Evolutionary conservation across 169 alveolate genomes (phyloP).

Genomic region (Miamiensis avidus): DNA sequence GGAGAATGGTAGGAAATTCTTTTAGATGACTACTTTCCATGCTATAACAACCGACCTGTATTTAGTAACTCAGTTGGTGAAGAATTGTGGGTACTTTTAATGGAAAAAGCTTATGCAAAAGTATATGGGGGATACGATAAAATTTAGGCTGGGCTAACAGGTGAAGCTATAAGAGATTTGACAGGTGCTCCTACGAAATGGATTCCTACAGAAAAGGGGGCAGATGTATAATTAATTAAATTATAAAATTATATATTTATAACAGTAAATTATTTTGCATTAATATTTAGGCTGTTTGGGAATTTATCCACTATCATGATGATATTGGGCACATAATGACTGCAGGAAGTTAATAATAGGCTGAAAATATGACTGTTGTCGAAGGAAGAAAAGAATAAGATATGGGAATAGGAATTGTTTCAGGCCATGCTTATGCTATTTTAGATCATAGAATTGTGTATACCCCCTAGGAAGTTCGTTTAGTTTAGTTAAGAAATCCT

Average conservation of each 20-base stretch:
- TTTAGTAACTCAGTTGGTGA: slow-evolving; percentile 68
- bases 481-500: slow-evolving; percentile 57
- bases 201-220: neutral
- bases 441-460: slow-evolving; percentile 6
- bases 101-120: slow-evolving; percentile 89
- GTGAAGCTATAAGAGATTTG: slow-evolving; percentile 63
- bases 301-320: neutral
- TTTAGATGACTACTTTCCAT: slow-evolving; percentile 87
- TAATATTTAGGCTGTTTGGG: neutral
- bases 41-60: slow-evolving; percentile 67
- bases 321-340: neutral
- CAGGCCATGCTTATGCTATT: slow-evolving; percentile 56
- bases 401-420: slow-evolving; percentile 48
- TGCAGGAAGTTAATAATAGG: slow-evolving; percentile 31
- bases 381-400: slow-evolving; percentile 23
- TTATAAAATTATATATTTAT: too few relatives aligned
- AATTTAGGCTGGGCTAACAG: slow-evolving; percentile 66
- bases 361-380: neutral
- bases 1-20: slow-evolving; percentile 83
- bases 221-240: neutral
- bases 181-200: slow-evolving; percentile 54
- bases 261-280: too few relatives aligned
- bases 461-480: slow-evolving; percentile 43
- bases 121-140: slow-evolving; percentile 74
- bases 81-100: slow-evolving; percentile 81